Base-by-base conservation (phyloP, 2,329 filamentous ascomycete species). In the Xenosphaeropsis pyriputrescens region DNA sequence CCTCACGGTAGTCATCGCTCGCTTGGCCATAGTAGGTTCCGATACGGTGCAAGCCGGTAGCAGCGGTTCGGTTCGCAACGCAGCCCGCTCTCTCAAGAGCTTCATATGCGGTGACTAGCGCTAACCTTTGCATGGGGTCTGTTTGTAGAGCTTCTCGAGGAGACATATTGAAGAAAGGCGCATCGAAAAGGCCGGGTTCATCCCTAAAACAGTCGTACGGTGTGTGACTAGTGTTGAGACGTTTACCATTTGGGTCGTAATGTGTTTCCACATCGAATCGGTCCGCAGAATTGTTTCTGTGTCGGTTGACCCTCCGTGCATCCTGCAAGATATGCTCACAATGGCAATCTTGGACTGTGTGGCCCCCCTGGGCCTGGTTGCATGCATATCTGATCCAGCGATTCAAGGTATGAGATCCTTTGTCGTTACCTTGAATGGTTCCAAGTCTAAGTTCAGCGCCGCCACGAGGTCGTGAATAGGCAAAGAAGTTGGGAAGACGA, bases 131-230 rank as follows among this genome's bases (percentile, higher is more conserved):
- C 68, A 83, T 82, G 0, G 82, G 82, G 51, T 86, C 82, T 1
- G 79, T 84, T 52, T 85, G 79, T 35, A 74, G 70, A 22, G 82
- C 82, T 57, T 86, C 80, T 45, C 79, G 74, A 6, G 80, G 79
- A 19, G 79, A 85, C 75, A 86, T 85, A 58, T 83, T 84, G 69
- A 86, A 86, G 60, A 86, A 85, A 0, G 75, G 68, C 17, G 79
- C 75, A 47, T 86, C 81, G 50, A 86, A 86, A 36, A 79, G 64
- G 40, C 79, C 78, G 0, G 80, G 79, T 44, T 84, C 70, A 43
- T 82, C 73, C 15, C 18, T 66, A 62, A 62, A 85, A 60, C 79
- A 83, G 14, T 79, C 80, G 45, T 75, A 82, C 2, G 76, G 77
- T 0, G 79, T 82, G 56, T 81, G 76, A 36, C 72, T 79, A 43